Evolutionary conservation across 176 grass and related monocot genomes (phyloP).

Genomic region (Bonia amplexicaulis): DNA sequence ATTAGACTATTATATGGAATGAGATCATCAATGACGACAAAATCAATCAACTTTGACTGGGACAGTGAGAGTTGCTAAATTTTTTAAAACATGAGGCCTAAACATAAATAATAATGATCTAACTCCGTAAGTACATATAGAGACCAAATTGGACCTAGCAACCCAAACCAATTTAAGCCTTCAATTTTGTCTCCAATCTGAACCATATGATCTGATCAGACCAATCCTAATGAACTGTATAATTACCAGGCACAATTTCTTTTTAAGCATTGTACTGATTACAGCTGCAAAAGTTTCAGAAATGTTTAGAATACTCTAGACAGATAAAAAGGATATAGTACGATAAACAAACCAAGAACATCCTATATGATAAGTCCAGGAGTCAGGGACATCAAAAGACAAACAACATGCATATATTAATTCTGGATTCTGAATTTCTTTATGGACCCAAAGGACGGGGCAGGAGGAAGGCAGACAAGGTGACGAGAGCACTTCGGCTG

Average conservation of each 20-base stretch:
- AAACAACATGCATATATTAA: neutral
- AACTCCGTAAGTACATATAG: neutral
- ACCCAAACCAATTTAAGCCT: neutral
- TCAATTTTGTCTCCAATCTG: neutral
- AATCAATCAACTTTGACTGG: neutral
- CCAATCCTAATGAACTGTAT: neutral
- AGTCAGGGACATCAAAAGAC: neutral
- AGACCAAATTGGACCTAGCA: neutral
- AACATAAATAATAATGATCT: conserved; percentile 3
- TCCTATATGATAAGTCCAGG: neutral
- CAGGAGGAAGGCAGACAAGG: neutral
- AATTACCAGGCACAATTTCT: neutral
- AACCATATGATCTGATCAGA: neutral
- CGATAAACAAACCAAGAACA: neutral
- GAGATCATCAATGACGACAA: neutral
- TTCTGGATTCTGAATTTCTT: conserved; percentile 7
- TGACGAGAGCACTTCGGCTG: conserved; percentile 18
- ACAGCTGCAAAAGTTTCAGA: neutral
- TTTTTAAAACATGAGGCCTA: neutral
- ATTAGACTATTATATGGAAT: neutral
- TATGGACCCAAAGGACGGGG: neutral
- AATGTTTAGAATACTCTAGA: neutral
- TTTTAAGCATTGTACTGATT: neutral
- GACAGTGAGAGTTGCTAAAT: neutral
- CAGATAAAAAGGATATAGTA: neutral